Base-by-base conservation (phyloP, 768 basidiomycete genomes). In the Lactifluus piperatus region DNA sequence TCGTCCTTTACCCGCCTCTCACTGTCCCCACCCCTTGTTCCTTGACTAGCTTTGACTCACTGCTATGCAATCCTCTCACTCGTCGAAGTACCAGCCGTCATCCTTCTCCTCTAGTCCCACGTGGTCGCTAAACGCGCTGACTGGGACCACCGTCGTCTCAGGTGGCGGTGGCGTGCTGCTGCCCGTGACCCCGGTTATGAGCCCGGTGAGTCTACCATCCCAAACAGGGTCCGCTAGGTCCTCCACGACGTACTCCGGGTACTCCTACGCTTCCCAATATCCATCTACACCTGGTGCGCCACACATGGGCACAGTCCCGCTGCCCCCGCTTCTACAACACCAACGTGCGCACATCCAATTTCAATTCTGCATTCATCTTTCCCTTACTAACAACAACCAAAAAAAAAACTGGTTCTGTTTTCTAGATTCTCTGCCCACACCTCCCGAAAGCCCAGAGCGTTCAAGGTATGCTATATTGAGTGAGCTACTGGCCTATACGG, bases 241-340 rank as follows among this genome's bases (percentile, higher is more conserved):
- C 34, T 43, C 32, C 34, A 16, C 44, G 39, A 54, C 30, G 47
- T 26, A 60, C 16, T 26, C 52, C 20, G 57, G 58, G 27, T 47
- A 60, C 29, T 9, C 16, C 18, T 47, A 61, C 27, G 44, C 44
- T 8, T 46, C 59, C 3, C 44, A 56, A 3, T 5, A 32, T 14
- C 51, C 62, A 9, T 57, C 47, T 9, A 63, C 62, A 5, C 62
- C 62, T 20, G 62, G 62, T 18, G 62, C 62, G 30, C 62, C 62
- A 39, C 57, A 63, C 24, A 52, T 63, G 50, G 16, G 29, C 54
- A 61, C 62, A 11, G 62, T 63, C 39, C 55, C 62, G 22, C 46
- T 63, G 3, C 62, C 62, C 7, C 13, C 14, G 6, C n/a, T 4
- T 24, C 32, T 46, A 39, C 41, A 55, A 10, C 37, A 32, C 24